Evolutionary conservation across 805 yeast species (phyloP).

Genomic region (Metschnikowia reukaufii): DNA sequence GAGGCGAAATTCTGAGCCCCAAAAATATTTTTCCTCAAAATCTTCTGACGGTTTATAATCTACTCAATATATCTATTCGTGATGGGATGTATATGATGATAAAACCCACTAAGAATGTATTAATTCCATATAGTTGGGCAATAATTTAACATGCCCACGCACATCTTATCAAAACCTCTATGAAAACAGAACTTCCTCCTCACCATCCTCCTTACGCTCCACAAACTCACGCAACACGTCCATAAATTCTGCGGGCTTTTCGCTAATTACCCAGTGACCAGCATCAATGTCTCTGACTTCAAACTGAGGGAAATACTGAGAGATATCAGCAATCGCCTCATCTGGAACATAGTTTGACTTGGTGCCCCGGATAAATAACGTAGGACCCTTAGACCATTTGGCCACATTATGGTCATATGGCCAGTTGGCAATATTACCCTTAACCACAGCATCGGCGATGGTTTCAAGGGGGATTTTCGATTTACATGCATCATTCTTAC

Average conservation of each 20-base stretch:
- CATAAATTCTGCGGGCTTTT: constrained; percentile 77
- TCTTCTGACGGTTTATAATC: too few species aligned
- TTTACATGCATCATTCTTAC: constrained; percentile 38
- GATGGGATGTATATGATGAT: too few species aligned
- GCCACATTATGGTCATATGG: constrained; percentile 58
- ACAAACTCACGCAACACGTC: constrained; percentile 62
- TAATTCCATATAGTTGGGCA: too few species aligned
- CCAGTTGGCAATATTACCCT: constrained; percentile 71
- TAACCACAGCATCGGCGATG: constrained; percentile 63
- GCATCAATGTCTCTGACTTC: constrained; percentile 72
- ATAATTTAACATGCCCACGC: too few species aligned
- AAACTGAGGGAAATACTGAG: constrained; percentile 75
- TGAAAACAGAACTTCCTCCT: background rate
- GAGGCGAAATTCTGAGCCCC: too few species aligned
- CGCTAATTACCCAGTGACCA: constrained; percentile 93
- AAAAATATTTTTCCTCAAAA: too few species aligned
- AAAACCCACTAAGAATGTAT: too few species aligned
- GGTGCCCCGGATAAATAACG: constrained; percentile 78
- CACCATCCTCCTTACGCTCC: constrained; percentile 43
- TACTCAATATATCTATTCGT: too few species aligned
- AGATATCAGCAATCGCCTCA: constrained; percentile 71
- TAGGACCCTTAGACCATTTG: constrained; percentile 63
- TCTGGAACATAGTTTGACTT: constrained; percentile 78
- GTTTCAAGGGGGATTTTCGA: constrained; percentile 70
- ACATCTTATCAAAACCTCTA: too few species aligned